These are phyloP conservation scores for Fusarium stilboides DNA, from an alignment of 2,329 filamentous ascomycete species.

Conservation along the genomic window DNA sequence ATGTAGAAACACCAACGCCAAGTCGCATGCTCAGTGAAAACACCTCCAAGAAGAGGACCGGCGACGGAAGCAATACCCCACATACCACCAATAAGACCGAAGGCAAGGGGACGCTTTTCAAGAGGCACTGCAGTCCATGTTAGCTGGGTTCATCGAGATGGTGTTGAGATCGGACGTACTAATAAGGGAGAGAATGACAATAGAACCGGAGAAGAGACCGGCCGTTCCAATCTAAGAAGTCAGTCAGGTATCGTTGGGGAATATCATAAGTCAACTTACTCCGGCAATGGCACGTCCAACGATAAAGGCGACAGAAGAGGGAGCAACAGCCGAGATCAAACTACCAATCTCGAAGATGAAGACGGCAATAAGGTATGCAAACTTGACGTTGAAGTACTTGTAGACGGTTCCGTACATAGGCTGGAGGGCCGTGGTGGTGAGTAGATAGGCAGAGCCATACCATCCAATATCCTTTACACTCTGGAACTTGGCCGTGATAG, in stretches of 20 bases:
- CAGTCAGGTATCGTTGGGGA: neutral
- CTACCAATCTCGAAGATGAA: constrained; percentile 63
- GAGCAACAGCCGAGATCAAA: constrained; percentile 61
- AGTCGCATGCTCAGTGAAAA: constrained; percentile 63
- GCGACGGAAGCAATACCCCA: constrained; percentile 69
- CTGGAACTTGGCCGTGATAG: constrained; percentile 63
- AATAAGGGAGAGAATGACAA: constrained; percentile 63
- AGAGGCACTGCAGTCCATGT: constrained; percentile 61
- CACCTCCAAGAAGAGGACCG: constrained; percentile 66
- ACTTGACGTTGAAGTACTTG: constrained; percentile 66
- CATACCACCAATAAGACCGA: constrained; percentile 69
- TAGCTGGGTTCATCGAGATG: neutral
- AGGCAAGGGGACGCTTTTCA: constrained; percentile 67
- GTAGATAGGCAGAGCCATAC: constrained; percentile 66
- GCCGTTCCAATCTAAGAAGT: constrained; percentile 61
- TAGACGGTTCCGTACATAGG: constrained; percentile 66
- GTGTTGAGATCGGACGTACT: constrained; percentile 46
- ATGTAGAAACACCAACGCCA: constrained; percentile 70
- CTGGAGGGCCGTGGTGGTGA: constrained; percentile 65
- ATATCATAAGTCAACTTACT: constrained; percentile 40
- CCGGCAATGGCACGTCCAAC: constrained; percentile 67
- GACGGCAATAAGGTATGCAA: constrained; percentile 60
- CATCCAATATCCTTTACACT: constrained; percentile 66
- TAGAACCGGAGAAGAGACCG: constrained; percentile 66
- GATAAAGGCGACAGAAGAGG: constrained; percentile 64